These are phyloP conservation scores for Pythium myriotylum DNA, from an alignment of 352 stramenopile genomes.

Conservation along the genomic window DNA sequence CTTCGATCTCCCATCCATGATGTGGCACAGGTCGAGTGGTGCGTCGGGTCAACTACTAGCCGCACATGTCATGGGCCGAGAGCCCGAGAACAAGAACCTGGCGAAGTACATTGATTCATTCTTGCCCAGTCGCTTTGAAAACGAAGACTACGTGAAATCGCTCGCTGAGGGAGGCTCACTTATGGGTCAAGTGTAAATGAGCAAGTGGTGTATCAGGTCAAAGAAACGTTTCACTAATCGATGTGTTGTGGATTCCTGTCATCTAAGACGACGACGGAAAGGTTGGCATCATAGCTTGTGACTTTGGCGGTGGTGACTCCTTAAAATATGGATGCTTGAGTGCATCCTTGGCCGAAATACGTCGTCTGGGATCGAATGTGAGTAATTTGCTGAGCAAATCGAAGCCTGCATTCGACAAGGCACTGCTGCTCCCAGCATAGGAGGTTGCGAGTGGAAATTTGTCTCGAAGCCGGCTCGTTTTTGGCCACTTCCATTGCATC, in stretches of 20 bases:
- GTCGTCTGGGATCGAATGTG: constrained; percentile 39
- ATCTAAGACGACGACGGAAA: constrained; percentile 46
- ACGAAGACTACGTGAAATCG: constrained; percentile 56
- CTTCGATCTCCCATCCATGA: no score
- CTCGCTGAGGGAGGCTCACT: constrained; percentile 47
- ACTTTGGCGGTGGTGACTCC: constrained; percentile 65
- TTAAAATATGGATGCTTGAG: constrained; percentile 83
- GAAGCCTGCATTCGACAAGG: constrained; percentile 76
- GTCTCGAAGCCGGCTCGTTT: constrained; percentile 65
- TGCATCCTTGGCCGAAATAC: constrained; percentile 79
- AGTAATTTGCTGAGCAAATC: constrained; percentile 64
- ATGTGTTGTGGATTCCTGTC: neutral
- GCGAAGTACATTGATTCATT: constrained; percentile 57
- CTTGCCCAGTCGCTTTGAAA: constrained; percentile 64
- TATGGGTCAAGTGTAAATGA: constrained; percentile 59
- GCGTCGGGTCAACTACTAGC: constrained; percentile 68
- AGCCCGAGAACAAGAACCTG: constrained; percentile 42
- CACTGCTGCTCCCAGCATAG: constrained; percentile 53
- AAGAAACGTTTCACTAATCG: neutral
- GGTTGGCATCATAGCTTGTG: constrained; percentile 78
- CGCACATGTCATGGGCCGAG: constrained; percentile 61
- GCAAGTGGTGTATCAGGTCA: neutral
- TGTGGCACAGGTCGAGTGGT: constrained; percentile 74
- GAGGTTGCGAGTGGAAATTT: constrained; percentile 75
- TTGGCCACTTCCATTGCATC: constrained; percentile 72